Percentiles rank a stretch among this genome's conserved stretches.
phyloP scores from a whole-genome alignment of 202 grass and related monocot species.

The Carex sylvatica region DNA sequence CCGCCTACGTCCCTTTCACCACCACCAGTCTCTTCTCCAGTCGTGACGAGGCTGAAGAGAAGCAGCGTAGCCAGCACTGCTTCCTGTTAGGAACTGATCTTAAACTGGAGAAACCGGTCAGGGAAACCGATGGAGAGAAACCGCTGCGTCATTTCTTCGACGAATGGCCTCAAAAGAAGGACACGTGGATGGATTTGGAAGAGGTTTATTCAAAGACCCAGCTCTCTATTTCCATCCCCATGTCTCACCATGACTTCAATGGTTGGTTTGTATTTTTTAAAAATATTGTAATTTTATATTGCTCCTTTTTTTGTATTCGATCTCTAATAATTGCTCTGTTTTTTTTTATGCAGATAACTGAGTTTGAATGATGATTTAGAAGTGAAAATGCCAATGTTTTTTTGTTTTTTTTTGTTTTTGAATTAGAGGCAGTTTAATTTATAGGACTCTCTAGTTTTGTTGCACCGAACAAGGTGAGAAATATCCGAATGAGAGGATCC shows the following conservation, averaged over 20 bases:
- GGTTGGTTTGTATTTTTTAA: constrained; percentile 28
- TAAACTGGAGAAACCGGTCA: constrained; percentile 56
- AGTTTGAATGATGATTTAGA: not conserved
- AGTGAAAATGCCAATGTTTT: constrained; percentile 11
- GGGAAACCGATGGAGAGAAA: constrained; percentile 35
- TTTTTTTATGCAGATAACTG: constrained; percentile 18
- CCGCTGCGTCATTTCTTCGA: constrained; percentile 84
- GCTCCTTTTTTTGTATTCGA: not conserved
- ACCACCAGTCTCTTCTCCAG: constrained; percentile 12
- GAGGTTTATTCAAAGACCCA: constrained; percentile 70
- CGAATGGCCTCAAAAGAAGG: constrained; percentile 75
- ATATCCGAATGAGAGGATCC: constrained; percentile 15
- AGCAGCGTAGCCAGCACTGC: constrained; percentile 69
- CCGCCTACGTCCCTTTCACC: constrained; percentile 21
- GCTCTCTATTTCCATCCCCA: constrained; percentile 91
- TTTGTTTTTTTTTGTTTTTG: not conserved
- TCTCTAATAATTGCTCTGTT: not conserved
- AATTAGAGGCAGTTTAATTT: constrained; percentile 22
- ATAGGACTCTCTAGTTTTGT: constrained; percentile 24
- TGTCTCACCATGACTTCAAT: constrained; percentile 60
- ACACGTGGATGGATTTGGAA: constrained; percentile 67
- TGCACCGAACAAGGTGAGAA: constrained; percentile 22
- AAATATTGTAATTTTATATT: not conserved
- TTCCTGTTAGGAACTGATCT: constrained; percentile 79
- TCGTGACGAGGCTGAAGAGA: constrained; percentile 36